These are phyloP conservation scores for Trichoderma simmonsii DNA, from an alignment of 2,329 filamentous ascomycete genomes.

Conservation along the genomic window DNA sequence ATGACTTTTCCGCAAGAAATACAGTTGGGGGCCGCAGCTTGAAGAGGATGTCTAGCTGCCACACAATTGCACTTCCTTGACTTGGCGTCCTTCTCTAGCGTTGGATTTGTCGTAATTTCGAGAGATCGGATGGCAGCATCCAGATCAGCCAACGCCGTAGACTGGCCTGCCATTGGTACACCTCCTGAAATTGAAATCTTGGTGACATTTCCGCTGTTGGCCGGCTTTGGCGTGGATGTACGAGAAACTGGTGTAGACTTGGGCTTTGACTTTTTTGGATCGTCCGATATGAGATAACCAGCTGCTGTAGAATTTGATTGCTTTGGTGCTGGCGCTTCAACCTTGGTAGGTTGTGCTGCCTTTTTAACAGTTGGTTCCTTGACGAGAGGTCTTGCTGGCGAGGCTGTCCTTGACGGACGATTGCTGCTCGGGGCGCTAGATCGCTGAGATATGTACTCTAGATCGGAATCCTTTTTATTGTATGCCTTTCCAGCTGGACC, in stretches of 20 bases:
- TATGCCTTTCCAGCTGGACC: conserved; percentile 68
- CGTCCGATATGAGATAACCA: conserved; percentile 78
- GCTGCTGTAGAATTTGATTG: conserved; percentile 63
- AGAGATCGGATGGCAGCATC: conserved; percentile 82
- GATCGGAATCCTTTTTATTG: conserved; percentile 65
- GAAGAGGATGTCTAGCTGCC: conserved; percentile 79
- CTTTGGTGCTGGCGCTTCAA: conserved; percentile 36
- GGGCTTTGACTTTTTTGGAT: conserved; percentile 52
- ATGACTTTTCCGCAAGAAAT: conserved; percentile 90
- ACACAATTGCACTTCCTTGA: conserved; percentile 81
- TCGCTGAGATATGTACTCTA: conserved; percentile 66
- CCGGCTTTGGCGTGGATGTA: conserved; percentile 54
- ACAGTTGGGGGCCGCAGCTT: conserved; percentile 91
- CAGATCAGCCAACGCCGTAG: conserved; percentile 66
- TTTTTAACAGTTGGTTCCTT: conserved; percentile 30
- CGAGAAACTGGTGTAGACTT: conserved; percentile 52
- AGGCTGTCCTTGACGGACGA: conserved; percentile 37
- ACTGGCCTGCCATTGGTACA: conserved; percentile 77
- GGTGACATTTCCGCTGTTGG: conserved; percentile 45
- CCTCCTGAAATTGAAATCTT: conserved; percentile 75
- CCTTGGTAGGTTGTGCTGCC: not conserved
- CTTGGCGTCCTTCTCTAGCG: conserved; percentile 48
- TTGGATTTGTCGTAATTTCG: conserved; percentile 88
- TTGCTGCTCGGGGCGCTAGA: conserved; percentile 40
- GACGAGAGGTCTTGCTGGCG: conserved; percentile 28